Percentiles rank a stretch among this genome's conserved stretches.
These are phyloP conservation scores for Pseudogymnoascus verrucosus DNA, from an alignment of 2,329 filamentous ascomycete species.

Conservation along the genomic window DNA sequence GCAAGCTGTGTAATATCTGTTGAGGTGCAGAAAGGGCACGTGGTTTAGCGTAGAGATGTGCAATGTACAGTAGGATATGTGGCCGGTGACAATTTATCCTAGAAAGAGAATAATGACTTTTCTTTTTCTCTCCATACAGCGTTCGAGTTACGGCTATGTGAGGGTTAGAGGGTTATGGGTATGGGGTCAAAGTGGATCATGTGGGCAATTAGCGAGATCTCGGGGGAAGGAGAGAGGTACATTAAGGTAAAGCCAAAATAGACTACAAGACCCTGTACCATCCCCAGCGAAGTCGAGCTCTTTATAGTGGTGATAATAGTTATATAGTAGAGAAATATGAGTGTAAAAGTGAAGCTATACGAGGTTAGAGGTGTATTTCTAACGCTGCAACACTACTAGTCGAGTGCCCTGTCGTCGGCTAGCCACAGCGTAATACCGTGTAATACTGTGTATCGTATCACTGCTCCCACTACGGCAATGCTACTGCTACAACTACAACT, in stretches of 20 bases:
- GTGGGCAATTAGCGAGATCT: slow-evolving; percentile 1
- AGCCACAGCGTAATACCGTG: background rate
- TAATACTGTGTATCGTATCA: background rate
- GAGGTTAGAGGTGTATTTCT: too few relatives aligned
- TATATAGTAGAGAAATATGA: background rate
- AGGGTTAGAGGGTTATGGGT: background rate
- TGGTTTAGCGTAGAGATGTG: background rate
- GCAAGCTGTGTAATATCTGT: background rate
- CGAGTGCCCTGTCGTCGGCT: background rate
- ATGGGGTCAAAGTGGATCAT: background rate
- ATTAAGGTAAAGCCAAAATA: background rate
- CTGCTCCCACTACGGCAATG: background rate
- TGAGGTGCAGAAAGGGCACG: background rate
- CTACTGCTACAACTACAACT: background rate
- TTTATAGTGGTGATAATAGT: background rate
- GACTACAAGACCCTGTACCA: background rate
- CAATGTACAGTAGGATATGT: background rate
- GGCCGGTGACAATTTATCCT: background rate
- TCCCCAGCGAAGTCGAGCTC: background rate
- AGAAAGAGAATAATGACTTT: background rate
- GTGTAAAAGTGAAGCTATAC: background rate
- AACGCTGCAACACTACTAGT: background rate
- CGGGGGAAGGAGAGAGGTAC: background rate
- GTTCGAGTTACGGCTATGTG: background rate
- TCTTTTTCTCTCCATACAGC: background rate